These are phyloP conservation scores for Leccinum incarnatum DNA, from an alignment of 768 basidiomycete species.

Conservation along the genomic window DNA sequence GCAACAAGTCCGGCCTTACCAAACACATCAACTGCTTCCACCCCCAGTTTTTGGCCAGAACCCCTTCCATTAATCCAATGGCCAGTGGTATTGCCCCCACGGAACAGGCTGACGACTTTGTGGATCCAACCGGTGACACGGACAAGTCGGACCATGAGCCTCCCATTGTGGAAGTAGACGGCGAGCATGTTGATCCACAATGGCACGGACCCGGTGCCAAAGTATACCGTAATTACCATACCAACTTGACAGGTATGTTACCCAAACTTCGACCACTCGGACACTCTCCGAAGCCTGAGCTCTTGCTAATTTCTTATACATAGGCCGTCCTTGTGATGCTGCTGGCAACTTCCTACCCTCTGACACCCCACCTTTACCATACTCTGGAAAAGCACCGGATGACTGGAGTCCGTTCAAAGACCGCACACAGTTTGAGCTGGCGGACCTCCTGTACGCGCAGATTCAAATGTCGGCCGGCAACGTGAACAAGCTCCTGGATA, in stretches of 20 bases:
- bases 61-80: neutral
- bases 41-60: neutral
- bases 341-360: neutral
- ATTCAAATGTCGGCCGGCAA: neutral
- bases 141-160: too few species aligned
- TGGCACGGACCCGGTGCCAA: neutral
- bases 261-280: neutral
- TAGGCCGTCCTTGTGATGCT: neutral
- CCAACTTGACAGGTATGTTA: neutral
- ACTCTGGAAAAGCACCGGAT: neutral
- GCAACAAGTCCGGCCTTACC: neutral
- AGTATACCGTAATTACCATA: neutral
- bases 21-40: neutral
- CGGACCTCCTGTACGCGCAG: neutral
- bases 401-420: neutral
- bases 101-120: too few species aligned
- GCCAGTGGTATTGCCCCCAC: too few species aligned
- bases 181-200: neutral
- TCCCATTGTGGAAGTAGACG: too few species aligned
- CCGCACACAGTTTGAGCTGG: neutral
- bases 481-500: neutral
- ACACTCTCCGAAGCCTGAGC: too few species aligned
- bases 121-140: too few species aligned
- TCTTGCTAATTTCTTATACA: neutral
- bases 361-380: neutral